phyloP scores from a whole-genome alignment of 176 grass and related monocot species.

The Bonia amplexicaulis region DNA sequence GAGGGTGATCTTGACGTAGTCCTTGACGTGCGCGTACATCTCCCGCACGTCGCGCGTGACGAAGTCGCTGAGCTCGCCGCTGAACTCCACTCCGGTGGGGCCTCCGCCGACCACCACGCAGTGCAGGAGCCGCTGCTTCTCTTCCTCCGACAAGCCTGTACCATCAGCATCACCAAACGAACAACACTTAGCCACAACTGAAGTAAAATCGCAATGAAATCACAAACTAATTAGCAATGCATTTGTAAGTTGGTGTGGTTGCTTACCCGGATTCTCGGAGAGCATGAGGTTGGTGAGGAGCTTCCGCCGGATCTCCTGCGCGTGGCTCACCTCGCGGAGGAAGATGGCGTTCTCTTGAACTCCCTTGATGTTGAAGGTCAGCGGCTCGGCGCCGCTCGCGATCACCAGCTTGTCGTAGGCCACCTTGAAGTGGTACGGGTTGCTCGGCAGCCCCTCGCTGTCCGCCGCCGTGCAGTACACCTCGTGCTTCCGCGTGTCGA shows the following conservation, averaged over 20 bases:
- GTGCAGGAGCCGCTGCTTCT: slow-evolving; percentile 72
- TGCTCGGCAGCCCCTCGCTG: slow-evolving; percentile 24
- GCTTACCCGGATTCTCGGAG: slow-evolving; percentile 73
- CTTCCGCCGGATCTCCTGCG: slow-evolving; percentile 83
- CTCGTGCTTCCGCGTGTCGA: slow-evolving; percentile 69
- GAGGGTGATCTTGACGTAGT: slow-evolving; percentile 85
- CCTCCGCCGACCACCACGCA: slow-evolving; percentile 89
- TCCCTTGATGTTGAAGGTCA: slow-evolving; percentile 88
- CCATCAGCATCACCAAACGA: background rate
- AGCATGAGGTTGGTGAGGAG: slow-evolving; percentile 91
- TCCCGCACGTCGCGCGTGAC: slow-evolving; percentile 72
- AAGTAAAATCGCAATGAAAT: background rate
- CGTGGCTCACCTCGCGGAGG: slow-evolving; percentile 87
- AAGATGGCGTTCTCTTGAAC: slow-evolving; percentile 82
- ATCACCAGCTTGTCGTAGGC: slow-evolving; percentile 97
- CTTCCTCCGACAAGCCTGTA: slow-evolving; percentile 63
- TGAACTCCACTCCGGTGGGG: slow-evolving; percentile 93
- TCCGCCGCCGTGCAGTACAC: slow-evolving; percentile 55
- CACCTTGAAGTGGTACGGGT: slow-evolving; percentile 72
- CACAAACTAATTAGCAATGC: background rate
- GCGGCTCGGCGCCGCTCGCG: slow-evolving; percentile 70
- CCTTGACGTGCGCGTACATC: slow-evolving; percentile 79
- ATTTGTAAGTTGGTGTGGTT: background rate
- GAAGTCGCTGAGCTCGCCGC: slow-evolving; percentile 93
- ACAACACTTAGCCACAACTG: background rate